Conservation (phyloP, 2,329 filamentous ascomycete genomes). For the Blastomyces percursus region DNA sequence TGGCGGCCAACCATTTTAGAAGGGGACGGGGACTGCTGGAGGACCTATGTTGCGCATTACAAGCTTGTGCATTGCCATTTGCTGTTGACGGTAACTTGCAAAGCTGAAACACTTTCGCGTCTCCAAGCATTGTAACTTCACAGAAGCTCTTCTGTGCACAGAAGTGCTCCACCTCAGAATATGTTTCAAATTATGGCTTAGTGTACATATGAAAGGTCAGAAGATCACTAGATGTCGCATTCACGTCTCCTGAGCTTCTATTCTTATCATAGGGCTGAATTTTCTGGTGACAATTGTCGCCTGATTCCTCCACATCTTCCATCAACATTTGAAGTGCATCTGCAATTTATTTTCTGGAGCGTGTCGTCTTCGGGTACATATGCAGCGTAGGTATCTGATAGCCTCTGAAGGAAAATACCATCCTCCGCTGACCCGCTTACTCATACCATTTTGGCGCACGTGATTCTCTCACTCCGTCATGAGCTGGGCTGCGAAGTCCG, state of each 20-base stretch:
- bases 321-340: not conserved
- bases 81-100: not conserved
- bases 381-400: too few relatives aligned
- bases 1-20: not conserved
- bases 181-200: not conserved
- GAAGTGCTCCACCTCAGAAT: not conserved
- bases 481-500: too few relatives aligned
- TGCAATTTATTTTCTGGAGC: too few relatives aligned
- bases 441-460: not conserved
- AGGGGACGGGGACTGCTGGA: not conserved
- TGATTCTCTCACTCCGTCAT: conserved; percentile 3
- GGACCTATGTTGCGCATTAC: not conserved
- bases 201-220: not conserved
- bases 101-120: not conserved
- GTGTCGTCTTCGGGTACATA: too few relatives aligned
- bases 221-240: not conserved
- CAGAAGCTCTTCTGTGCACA: not conserved
- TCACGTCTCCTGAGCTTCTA: not conserved
- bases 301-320: not conserved
- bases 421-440: not conserved
- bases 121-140: not conserved
- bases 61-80: not conserved
- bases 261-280: not conserved
- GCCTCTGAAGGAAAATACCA: not conserved
- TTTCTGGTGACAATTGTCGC: not conserved